Evolutionary conservation across 208 protist genomes (phyloP).

Genomic region (Blastocrithidia nonstop): DNA sequence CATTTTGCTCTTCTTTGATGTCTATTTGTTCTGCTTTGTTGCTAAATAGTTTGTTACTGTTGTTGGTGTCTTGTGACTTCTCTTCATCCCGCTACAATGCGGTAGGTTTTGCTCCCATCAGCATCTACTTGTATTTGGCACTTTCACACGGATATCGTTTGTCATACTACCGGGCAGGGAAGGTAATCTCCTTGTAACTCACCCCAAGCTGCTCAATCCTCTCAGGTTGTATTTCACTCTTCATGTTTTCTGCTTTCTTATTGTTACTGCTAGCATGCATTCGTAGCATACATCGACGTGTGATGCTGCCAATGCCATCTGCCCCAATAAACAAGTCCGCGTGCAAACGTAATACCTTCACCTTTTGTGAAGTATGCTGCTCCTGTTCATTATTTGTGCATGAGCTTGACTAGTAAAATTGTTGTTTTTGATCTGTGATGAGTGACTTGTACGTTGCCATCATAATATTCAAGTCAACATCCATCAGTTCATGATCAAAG

Average conservation of each 20-base stretch:
- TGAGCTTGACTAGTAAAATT: no score
- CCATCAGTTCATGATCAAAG: slow-evolving; percentile 1
- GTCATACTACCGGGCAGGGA: background rate
- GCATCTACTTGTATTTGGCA: no score
- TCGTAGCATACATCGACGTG: background rate
- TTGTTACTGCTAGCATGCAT: background rate
- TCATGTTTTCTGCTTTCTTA: background rate
- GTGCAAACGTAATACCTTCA: background rate
- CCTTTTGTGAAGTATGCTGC: background rate
- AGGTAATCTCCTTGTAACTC: background rate
- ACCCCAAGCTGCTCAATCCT: background rate
- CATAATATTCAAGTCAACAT: background rate
- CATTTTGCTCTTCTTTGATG: background rate
- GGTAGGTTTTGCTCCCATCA: no score
- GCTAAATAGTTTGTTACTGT: slow-evolving; percentile 1
- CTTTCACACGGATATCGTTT: background rate
- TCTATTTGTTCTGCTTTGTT: background rate
- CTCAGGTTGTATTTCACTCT: no score
- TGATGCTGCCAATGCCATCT: background rate
- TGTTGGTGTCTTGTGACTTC: no score
- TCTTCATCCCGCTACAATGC: no score
- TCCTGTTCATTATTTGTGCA: background rate
- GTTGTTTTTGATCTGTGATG: no score
- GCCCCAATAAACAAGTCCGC: background rate
- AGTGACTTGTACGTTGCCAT: background rate